Conservation (phyloP, 345 rosid species). For the Firmiana major region DNA sequence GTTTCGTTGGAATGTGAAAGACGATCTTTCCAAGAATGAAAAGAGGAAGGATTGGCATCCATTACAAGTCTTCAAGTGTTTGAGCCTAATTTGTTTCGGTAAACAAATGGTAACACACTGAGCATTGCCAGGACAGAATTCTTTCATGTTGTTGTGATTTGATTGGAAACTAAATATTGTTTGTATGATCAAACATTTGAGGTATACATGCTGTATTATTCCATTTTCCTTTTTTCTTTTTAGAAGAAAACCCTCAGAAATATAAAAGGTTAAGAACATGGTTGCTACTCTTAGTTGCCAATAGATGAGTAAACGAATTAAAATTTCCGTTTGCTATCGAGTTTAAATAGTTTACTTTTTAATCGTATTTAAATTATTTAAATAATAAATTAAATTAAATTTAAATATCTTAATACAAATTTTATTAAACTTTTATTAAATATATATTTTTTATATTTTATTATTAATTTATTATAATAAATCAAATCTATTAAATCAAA, state of each 20-base stretch:
- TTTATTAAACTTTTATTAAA: too few species aligned
- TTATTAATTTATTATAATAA: too few species aligned
- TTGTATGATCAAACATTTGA: neutral
- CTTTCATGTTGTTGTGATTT: neutral
- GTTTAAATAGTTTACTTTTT: too few species aligned
- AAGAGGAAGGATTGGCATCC: constrained; percentile 3
- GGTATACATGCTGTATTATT: neutral
- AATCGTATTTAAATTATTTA: too few species aligned
- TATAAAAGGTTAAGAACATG: neutral
- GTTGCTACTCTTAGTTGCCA: too few species aligned
- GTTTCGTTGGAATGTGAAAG: neutral
- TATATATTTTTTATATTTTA: too few species aligned
- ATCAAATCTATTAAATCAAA: too few species aligned
- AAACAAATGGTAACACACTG: neutral
- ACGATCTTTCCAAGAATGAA: neutral
- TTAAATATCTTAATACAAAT: too few species aligned
- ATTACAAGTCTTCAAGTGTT: constrained; percentile 6
- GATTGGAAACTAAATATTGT: neutral
- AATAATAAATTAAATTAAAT: too few species aligned
- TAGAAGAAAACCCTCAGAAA: constrained; percentile 20
- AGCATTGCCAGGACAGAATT: neutral
- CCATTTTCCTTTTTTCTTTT: neutral
- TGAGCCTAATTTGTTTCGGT: constrained; percentile 14
- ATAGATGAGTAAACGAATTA: too few species aligned
- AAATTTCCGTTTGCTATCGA: too few species aligned